Evolutionary conservation across 2,329 filamentous ascomycete genomes (phyloP).

Genomic region (Trichoderma koningiopsis): DNA sequence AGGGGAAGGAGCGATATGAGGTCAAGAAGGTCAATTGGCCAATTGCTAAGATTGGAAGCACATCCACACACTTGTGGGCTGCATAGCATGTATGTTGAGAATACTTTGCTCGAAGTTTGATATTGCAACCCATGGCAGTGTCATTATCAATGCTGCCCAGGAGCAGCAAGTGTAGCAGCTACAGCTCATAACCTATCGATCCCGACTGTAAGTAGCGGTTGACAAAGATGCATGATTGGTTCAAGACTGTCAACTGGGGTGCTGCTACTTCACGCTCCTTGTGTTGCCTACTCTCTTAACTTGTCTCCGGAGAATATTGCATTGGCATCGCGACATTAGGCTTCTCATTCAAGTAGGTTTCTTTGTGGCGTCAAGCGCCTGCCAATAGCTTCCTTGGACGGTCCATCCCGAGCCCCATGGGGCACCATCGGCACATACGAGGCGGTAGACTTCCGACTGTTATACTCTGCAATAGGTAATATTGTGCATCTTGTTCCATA

Average conservation of each 20-base stretch:
- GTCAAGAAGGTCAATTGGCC: background rate
- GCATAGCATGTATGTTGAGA: background rate
- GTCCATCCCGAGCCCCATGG: background rate
- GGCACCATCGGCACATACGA: background rate
- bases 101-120: background rate
- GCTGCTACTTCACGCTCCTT: background rate
- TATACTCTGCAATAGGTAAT: background rate
- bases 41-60: background rate
- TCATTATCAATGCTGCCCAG: background rate
- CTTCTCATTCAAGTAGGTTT: background rate
- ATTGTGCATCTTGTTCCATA: background rate
- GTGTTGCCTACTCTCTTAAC: background rate
- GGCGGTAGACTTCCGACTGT: background rate
- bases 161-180: background rate
- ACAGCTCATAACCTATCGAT: background rate
- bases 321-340: background rate
- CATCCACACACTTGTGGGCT: background rate
- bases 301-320: background rate
- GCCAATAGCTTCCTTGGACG: background rate
- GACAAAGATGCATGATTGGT: background rate
- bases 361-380: background rate
- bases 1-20: background rate
- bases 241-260: background rate
- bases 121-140: background rate
- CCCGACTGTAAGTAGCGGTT: background rate